Evolutionary conservation across 2,329 filamentous ascomycete genomes (phyloP).

Genomic region (Colletotrichum sp.): DNA sequence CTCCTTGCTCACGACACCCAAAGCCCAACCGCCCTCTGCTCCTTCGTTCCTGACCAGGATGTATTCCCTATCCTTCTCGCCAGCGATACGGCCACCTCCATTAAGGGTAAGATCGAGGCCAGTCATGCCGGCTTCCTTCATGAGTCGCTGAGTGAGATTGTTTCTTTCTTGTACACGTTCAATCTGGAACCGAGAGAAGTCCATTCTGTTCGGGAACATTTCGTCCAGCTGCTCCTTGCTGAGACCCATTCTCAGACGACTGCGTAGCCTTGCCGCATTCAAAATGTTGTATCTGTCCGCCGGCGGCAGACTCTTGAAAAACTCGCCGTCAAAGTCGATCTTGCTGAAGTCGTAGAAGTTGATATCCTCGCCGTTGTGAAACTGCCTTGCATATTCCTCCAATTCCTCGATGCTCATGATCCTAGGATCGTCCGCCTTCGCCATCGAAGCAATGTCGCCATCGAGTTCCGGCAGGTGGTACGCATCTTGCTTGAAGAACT

Average conservation of each 20-base stretch:
- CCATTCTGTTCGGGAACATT: constrained; percentile 99
- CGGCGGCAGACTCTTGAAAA: constrained; percentile 89
- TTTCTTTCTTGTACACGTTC: constrained; percentile 93
- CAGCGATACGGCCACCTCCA: constrained; percentile 69
- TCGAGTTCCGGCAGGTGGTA: constrained; percentile 93
- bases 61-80: constrained; percentile 92
- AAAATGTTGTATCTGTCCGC: constrained; percentile 96
- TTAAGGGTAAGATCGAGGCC: constrained; percentile 72
- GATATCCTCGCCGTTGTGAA: constrained; percentile 90
- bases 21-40: constrained; percentile 92
- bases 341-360: constrained; percentile 95
- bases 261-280: constrained; percentile 88
- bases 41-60: constrained; percentile 95
- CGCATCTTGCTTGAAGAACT: constrained; percentile 89
- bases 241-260: constrained; percentile 90
- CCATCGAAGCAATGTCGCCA: constrained; percentile 82
- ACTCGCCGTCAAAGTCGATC: constrained; percentile 96
- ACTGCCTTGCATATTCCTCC: constrained; percentile 91
- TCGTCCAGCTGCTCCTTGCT: constrained; percentile 94
- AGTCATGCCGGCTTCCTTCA: constrained; percentile 92
- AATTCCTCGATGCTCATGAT: constrained; percentile 97
- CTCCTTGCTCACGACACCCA: constrained; percentile 89
- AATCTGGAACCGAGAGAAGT: constrained; percentile 95
- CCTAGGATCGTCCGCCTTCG: constrained; percentile 86
- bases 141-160: constrained; percentile 90